Conservation (phyloP, 495 filamentous ascomycete species). For the Lepidopterella palustris region DNA sequence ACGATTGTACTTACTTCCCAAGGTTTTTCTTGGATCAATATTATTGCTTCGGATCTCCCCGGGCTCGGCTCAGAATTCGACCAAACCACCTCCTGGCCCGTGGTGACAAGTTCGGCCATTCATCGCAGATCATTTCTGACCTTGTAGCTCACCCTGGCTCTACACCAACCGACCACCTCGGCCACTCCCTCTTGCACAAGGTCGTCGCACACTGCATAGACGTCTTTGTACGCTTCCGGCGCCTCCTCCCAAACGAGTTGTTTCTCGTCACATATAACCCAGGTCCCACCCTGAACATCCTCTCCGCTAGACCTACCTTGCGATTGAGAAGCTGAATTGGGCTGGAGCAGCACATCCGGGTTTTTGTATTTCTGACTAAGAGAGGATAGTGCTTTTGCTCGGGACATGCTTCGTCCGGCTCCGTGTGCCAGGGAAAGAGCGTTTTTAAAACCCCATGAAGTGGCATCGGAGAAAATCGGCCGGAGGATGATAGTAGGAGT, state of each 20-base stretch:
- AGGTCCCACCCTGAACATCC: conserved; percentile 30
- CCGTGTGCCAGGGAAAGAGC: conserved; percentile 37
- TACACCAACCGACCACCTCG: conserved; percentile 33
- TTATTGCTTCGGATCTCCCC: too few species aligned
- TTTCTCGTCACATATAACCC: conserved; percentile 39
- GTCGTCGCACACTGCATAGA: conserved; percentile 35
- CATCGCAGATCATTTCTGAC: conserved; percentile 31
- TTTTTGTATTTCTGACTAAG: conserved; percentile 20
- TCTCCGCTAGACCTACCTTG: conserved; percentile 6
- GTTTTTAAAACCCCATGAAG: conserved; percentile 25
- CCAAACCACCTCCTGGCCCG: too few species aligned
- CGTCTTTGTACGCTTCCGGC: conserved; percentile 38
- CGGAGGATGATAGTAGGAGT: conserved; percentile 36
- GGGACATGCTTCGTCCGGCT: conserved; percentile 35
- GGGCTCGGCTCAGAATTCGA: too few species aligned
- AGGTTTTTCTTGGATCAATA: too few species aligned
- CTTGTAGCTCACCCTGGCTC: conserved; percentile 38
- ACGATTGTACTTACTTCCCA: too few species aligned
- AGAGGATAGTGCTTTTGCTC: conserved; percentile 30
- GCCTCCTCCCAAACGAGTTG: conserved; percentile 41
- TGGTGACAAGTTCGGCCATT: background rate
- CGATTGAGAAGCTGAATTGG: background rate
- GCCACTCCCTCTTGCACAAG: conserved; percentile 32
- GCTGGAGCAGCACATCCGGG: conserved; percentile 15
- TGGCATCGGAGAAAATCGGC: conserved; percentile 28